Base-by-base conservation (phyloP, 441 rosid genomes). In the Gossypium aridum region DNA sequence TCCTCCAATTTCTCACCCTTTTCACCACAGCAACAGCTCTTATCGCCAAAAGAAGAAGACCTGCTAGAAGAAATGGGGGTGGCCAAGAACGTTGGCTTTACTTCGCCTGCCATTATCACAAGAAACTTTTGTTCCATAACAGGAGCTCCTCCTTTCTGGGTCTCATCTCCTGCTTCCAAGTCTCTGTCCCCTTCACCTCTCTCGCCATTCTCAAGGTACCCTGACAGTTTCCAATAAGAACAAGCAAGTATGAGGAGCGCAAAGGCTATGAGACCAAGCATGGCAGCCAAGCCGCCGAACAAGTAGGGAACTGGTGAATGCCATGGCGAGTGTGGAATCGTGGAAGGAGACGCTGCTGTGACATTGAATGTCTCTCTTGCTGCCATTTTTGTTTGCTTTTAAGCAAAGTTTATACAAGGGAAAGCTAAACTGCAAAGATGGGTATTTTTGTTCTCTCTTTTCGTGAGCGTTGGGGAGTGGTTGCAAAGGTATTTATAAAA, bases 261-360 rank as follows among this genome's bases (percentile, higher is more conserved):
- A 76, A 92, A 90, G 61, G 99, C 97, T 13, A 92, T 90, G 59
- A 95, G 85, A 31, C 94, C 96, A 14, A 95, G 82, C 97, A 95
- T 95, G n/a, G 99, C 99, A 0, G 97, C 98, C 56, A 95, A 69
- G 7, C 99, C 99, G 7, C 99, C 98, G 57, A 95, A 95, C 69
- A 95, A 84, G 80, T 92, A 95, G 0, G 99, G 98, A 45, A 95
- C 92, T 0, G 99, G 98, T 34, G 99, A 93, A 80, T 95, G 98
- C 97, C 98, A 90, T 19, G 94, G 90, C 2, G 96, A 91, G 78
- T 76, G 87, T 45, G 76, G 81, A 66, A 71, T n/a, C 20, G 9
- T 65, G 3, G 78, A 19, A 23, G 80, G 64, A 2, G 82, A 55
- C 13, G 60, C 62, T 23, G 77, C 69, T 53, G 81, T 80, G 22